Percentiles rank a stretch among this genome's conserved stretches.
phyloP scores from a whole-genome alignment of 805 yeast genomes.

The Naumovozyma baii region DNA sequence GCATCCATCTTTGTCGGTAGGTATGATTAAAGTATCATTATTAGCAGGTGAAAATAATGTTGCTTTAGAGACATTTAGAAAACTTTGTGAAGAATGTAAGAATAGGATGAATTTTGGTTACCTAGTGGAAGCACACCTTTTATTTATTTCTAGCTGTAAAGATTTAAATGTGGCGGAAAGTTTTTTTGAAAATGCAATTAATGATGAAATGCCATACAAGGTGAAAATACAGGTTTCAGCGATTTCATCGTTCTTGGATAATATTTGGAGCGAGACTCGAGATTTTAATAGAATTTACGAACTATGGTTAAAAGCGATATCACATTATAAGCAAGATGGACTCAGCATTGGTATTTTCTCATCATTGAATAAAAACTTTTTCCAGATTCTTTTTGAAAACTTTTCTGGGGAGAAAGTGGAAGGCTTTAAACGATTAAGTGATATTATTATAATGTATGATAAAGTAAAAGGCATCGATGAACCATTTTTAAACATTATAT shows the following conservation, averaged over 20 bases:
- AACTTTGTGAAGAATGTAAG: conserved; percentile 34
- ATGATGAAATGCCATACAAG: conserved; percentile 56
- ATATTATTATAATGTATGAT: conserved; percentile 43
- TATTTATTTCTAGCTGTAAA: conserved; percentile 64
- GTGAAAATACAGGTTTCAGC: conserved; percentile 61
- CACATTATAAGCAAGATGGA: conserved; percentile 39
- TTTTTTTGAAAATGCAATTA: conserved; percentile 60
- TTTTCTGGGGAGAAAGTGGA: conserved; percentile 38
- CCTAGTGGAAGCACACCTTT: conserved; percentile 59
- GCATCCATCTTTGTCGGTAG: conserved; percentile 41
- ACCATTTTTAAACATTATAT: conserved; percentile 62
- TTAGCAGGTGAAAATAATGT: conserved; percentile 49
- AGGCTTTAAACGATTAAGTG: conserved; percentile 45
- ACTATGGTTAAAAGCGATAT: conserved; percentile 52
- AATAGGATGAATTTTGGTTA: conserved; percentile 27
- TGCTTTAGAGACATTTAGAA: conserved; percentile 53
- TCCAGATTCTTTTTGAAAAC: conserved; percentile 51
- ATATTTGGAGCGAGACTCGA: conserved; percentile 44
- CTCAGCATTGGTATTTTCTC: conserved; percentile 57
- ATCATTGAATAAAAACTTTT: conserved; percentile 54
- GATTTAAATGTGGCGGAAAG: conserved; percentile 57
- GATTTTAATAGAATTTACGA: conserved; percentile 45
- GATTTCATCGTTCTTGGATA: conserved; percentile 48
- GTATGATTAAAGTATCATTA: conserved; percentile 62
- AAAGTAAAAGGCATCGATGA: conserved; percentile 53